Evolutionary conservation across 331 rosid species (phyloP).

Genomic region (Malus hybrid): DNA sequence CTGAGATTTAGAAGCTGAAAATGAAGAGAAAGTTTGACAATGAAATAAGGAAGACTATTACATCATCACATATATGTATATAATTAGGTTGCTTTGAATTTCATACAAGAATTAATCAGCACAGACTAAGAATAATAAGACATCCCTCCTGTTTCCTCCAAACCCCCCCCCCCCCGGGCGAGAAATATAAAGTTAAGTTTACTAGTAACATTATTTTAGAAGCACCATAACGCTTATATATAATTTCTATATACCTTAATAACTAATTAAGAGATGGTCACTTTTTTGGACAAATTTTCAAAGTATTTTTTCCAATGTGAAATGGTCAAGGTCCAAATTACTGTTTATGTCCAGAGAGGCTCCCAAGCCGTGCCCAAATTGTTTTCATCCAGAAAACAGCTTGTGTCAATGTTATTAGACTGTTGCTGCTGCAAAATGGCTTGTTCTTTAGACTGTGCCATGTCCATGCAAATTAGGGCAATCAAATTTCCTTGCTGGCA

Average conservation of each 20-base stretch:
- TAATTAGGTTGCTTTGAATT: slow-evolving; percentile 21
- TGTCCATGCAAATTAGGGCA: slow-evolving; percentile 75
- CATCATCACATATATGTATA: not conserved
- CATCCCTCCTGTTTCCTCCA: slow-evolving; percentile 14
- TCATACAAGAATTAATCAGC: slow-evolving; percentile 22
- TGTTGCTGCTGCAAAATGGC: slow-evolving; percentile 47
- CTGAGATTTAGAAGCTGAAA: slow-evolving; percentile 1
- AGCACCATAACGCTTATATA: too few relatives aligned
- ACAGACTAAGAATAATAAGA: slow-evolving; percentile 19
- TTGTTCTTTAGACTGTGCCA: slow-evolving; percentile 39
- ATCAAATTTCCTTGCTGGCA: slow-evolving; percentile 71
- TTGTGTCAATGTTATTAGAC: slow-evolving; percentile 31
- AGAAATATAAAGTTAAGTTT: not conserved
- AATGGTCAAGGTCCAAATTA: not conserved
- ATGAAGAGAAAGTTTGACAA: slow-evolving; percentile 30
- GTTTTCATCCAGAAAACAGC: slow-evolving; percentile 60
- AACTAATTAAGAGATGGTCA: not conserved
- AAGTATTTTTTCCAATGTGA: slow-evolving; percentile 2
- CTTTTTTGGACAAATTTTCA: slow-evolving; percentile 1
- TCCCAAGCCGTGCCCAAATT: slow-evolving; percentile 64
- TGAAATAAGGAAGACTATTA: not conserved
- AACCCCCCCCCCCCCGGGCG: not conserved
- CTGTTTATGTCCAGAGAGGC: slow-evolving; percentile 76
- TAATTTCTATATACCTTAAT: not conserved
- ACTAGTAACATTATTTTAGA: too few relatives aligned